A percentile compares a stretch with the other conserved stretches of the same genome.
These are phyloP conservation scores for Colletotrichum navitas DNA, from an alignment of 2,329 filamentous ascomycete species.

Conservation along the genomic window DNA sequence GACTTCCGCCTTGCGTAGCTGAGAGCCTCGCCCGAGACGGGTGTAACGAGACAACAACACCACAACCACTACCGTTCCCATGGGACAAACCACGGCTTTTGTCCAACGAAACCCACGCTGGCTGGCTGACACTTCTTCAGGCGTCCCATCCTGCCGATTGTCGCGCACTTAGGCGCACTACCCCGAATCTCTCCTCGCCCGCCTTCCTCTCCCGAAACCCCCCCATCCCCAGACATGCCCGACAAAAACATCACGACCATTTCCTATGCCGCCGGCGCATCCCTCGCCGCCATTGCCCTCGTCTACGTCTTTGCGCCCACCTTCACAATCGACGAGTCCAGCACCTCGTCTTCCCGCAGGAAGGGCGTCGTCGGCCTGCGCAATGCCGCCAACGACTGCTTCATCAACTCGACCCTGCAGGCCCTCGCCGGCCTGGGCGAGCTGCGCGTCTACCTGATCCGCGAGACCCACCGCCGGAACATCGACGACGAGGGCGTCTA, in stretches of 20 bases:
- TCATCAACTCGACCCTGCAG: conserved; percentile 97
- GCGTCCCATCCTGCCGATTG: conserved; percentile 4
- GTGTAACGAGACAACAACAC: neutral
- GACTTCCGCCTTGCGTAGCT: conserved; percentile 12
- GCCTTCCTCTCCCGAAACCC: conserved; percentile 18
- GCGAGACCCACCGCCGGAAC: conserved; percentile 86
- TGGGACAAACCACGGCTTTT: neutral
- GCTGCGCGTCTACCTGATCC: conserved; percentile 89
- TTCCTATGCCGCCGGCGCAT: conserved; percentile 94
- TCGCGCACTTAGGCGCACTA: conserved; percentile 18
- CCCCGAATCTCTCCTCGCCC: conserved; percentile 16
- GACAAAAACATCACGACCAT: conserved; percentile 86
- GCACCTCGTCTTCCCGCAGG: conserved; percentile 77
- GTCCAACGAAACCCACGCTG: neutral
- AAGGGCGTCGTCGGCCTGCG: conserved; percentile 89
- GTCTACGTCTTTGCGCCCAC: conserved; percentile 99
- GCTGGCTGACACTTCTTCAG: conserved; percentile 16
- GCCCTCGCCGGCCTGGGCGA: conserved; percentile 91
- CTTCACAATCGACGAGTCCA: conserved; percentile 90
- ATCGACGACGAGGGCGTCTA: conserved; percentile 86
- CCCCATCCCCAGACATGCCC: conserved; percentile 68
- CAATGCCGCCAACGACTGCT: conserved; percentile 95
- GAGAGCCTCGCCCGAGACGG: conserved; percentile 6
- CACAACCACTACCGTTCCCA: neutral
- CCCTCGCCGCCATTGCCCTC: conserved; percentile 91